These are phyloP conservation scores for Favolaschia claudopus DNA, from an alignment of 768 basidiomycete genomes.

Conservation along the genomic window DNA sequence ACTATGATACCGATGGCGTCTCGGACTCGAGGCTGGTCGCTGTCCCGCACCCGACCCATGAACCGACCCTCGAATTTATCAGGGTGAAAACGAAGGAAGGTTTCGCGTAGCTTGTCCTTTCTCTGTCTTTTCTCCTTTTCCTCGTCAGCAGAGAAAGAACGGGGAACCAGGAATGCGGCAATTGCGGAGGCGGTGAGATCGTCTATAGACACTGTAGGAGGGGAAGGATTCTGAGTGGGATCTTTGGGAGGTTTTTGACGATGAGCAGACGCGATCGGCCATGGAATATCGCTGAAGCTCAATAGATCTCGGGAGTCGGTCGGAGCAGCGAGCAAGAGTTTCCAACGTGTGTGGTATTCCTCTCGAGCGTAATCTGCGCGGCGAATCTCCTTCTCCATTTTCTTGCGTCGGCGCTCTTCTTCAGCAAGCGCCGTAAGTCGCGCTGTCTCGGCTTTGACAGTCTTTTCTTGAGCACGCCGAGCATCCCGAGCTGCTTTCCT, in stretches of 20 bases:
- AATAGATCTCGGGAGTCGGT: constrained; percentile 36
- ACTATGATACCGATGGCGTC: constrained; percentile 72
- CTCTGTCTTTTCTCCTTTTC: constrained; percentile 51
- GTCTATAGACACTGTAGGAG: constrained; percentile 42
- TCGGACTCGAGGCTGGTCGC: constrained; percentile 57
- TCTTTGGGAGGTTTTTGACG: constrained; percentile 28
- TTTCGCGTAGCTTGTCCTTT: constrained; percentile 71
- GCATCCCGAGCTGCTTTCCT: constrained; percentile 61
- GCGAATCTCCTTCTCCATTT: constrained; percentile 53
- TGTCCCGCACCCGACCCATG: constrained; percentile 55
- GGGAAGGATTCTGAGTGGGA: constrained; percentile 6
- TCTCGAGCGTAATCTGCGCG: constrained; percentile 55
- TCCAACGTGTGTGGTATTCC: constrained; percentile 68
- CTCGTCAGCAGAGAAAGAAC: constrained; percentile 18
- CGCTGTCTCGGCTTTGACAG: constrained; percentile 59
- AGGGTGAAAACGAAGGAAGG: constrained; percentile 78
- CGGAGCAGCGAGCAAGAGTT: constrained; percentile 47
- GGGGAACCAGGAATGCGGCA: constrained; percentile 61
- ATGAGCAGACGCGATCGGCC: constrained; percentile 63
- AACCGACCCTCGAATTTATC: constrained; percentile 85
- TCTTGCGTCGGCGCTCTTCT: constrained; percentile 58
- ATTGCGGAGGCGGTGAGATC: constrained; percentile 65
- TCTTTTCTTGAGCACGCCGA: constrained; percentile 61
- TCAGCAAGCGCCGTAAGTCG: constrained; percentile 59
- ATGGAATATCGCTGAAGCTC: constrained; percentile 70